Evolutionary conservation across 192 early-diverging fungal genomes (phyloP).

Genomic region (Geranomyces michiganensis): DNA sequence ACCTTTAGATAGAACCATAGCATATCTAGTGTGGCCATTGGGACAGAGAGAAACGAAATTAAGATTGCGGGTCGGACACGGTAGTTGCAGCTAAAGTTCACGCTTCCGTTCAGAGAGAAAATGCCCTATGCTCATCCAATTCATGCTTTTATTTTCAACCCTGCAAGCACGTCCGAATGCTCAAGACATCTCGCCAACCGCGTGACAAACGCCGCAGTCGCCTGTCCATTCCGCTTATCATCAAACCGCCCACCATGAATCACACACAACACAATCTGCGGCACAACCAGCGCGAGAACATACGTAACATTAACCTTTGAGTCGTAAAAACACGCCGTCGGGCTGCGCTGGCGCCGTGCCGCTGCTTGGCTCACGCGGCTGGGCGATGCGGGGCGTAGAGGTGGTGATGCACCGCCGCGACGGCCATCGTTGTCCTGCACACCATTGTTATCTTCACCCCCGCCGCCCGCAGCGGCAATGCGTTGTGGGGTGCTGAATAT

Average conservation of each 20-base stretch:
- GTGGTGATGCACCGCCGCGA: no score
- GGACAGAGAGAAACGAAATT: no score
- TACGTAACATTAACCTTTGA: conserved; percentile 29
- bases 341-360: neutral
- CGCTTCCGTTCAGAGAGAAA: no score
- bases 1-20: no score
- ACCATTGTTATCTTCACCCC: no score
- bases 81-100: no score
- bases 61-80: no score
- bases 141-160: neutral
- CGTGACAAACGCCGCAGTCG: neutral
- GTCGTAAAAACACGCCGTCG: conserved; percentile 17
- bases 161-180: neutral
- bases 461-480: no score
- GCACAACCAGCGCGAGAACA: conserved; percentile 17
- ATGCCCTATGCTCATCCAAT: no score
- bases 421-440: no score
- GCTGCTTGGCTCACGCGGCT: neutral
- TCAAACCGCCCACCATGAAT: conserved; percentile 10
- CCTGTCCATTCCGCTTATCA: neutral
- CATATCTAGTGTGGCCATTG: no score
- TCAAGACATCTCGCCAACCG: conserved; percentile 5
- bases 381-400: neutral
- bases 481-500: no score
- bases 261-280: conserved; percentile 7